These are phyloP conservation scores for Wickerhamiella domercqiae DNA, from an alignment of 805 yeast genomes.

Conservation along the genomic window DNA sequence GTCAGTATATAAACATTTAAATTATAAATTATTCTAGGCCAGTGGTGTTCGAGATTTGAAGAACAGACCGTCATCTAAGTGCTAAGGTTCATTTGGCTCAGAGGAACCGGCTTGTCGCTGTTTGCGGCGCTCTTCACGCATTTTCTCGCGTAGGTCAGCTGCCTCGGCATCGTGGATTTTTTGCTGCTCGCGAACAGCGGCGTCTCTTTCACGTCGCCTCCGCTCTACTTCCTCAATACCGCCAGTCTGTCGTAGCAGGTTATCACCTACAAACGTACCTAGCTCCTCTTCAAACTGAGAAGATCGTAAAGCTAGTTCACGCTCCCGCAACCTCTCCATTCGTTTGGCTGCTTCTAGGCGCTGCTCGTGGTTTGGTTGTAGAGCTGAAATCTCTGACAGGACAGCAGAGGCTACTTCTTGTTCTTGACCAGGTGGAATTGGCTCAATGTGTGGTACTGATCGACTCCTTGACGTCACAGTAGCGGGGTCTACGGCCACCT, in stretches of 20 bases:
- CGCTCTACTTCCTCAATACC: constrained; percentile 81
- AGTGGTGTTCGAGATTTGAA: too few relatives aligned
- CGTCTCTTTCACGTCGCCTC: constrained; percentile 41
- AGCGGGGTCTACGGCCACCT: constrained; percentile 16
- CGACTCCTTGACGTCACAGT: background rate
- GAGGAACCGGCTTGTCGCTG: background rate
- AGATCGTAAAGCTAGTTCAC: constrained; percentile 43
- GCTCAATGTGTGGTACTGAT: constrained; percentile 5
- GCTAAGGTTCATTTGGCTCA: background rate
- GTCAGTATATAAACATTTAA: too few relatives aligned
- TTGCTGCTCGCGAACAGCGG: constrained; percentile 43
- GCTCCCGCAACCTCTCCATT: constrained; percentile 68
- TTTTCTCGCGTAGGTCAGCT: constrained; percentile 10
- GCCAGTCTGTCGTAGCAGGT: constrained; percentile 64
- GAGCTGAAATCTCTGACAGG: constrained; percentile 58
- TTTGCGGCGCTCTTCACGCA: constrained; percentile 13
- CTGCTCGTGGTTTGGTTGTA: constrained; percentile 70
- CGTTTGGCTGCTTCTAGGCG: constrained; percentile 78
- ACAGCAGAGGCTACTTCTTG: constrained; percentile 33
- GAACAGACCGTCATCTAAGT: too few relatives aligned
- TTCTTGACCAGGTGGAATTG: constrained; percentile 18
- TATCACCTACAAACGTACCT: constrained; percentile 67
- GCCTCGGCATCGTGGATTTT: constrained; percentile 20
- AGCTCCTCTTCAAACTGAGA: constrained; percentile 75
- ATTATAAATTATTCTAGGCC: too few relatives aligned